These are phyloP conservation scores for Leucoagaricus sp. DNA, from an alignment of 1,284 basidiomycete species.

Conservation along the genomic window DNA sequence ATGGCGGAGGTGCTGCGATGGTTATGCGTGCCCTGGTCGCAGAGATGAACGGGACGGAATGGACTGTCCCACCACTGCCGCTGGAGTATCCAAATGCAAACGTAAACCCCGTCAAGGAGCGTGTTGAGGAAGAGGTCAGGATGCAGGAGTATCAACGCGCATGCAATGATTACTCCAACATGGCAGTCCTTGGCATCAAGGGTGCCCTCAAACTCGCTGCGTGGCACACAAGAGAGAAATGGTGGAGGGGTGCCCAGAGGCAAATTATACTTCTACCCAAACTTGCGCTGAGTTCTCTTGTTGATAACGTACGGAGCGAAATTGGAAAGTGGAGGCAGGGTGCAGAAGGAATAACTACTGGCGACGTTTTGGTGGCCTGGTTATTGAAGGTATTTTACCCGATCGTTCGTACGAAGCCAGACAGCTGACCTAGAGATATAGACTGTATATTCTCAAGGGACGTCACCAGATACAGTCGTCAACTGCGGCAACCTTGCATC, in stretches of 20 bases:
- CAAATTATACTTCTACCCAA: slow-evolving; percentile 32
- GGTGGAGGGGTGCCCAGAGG: slow-evolving; percentile 33
- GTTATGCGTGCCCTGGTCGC: slow-evolving; percentile 38
- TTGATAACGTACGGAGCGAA: slow-evolving; percentile 27
- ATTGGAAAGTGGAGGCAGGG: slow-evolving; percentile 20
- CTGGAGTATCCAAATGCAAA: slow-evolving; percentile 24
- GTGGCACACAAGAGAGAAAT: slow-evolving; percentile 33
- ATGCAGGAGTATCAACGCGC: neutral
- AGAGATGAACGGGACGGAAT: slow-evolving; percentile 36
- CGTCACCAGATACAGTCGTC: slow-evolving; percentile 27
- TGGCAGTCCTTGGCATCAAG: slow-evolving; percentile 23
- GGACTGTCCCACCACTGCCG: slow-evolving; percentile 35
- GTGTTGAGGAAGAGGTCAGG: slow-evolving; percentile 22
- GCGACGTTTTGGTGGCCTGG: slow-evolving; percentile 41
- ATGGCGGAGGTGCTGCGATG: slow-evolving; percentile 37
- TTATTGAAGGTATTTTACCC: slow-evolving; percentile 32
- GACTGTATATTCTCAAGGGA: slow-evolving; percentile 33
- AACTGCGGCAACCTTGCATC: slow-evolving; percentile 37
- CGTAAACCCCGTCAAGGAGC: slow-evolving; percentile 32
- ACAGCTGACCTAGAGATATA: slow-evolving; percentile 14
- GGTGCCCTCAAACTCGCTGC: slow-evolving; percentile 29
- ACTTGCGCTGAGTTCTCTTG: slow-evolving; percentile 24
- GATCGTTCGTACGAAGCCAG: neutral
- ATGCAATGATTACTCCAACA: slow-evolving; percentile 2
- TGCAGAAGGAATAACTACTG: slow-evolving; percentile 28